These are phyloP conservation scores for Erodium trifolium DNA, from an alignment of 441 rosid genomes.

Conservation along the genomic window DNA sequence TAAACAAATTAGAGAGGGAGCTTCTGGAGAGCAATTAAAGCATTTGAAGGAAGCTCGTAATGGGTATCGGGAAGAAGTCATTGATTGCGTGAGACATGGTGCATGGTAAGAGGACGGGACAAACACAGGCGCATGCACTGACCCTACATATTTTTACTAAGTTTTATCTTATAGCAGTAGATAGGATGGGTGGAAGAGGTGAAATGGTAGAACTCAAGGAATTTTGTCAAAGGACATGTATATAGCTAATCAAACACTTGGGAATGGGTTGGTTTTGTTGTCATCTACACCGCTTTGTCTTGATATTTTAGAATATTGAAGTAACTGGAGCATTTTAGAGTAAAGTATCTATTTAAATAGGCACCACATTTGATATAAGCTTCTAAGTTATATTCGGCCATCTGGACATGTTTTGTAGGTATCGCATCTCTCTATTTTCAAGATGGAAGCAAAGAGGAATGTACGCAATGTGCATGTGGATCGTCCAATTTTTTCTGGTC, in stretches of 20 bases:
- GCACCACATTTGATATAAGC: conserved; percentile 14
- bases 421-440: conserved; percentile 69
- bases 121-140: neutral
- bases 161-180: neutral
- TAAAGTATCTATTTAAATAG: neutral
- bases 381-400: conserved; percentile 18
- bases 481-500: conserved; percentile 78
- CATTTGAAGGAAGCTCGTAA: conserved; percentile 90
- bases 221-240: neutral
- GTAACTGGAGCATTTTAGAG: neutral
- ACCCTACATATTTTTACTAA: neutral
- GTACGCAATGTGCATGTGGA: conserved; percentile 97
- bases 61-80: conserved; percentile 71
- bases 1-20: conserved; percentile 76
- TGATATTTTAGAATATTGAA: conserved; percentile 1
- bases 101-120: conserved; percentile 56
- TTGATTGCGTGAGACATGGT: conserved; percentile 79
- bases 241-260: neutral
- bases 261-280: neutral
- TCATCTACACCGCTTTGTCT: neutral
- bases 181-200: neutral
- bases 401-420: conserved; percentile 43
- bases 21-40: conserved; percentile 60
- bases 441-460: conserved; percentile 99
- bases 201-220: neutral